Evolutionary conservation across 1,284 basidiomycete species (phyloP).

Genomic region (Kwoniella shivajii): DNA sequence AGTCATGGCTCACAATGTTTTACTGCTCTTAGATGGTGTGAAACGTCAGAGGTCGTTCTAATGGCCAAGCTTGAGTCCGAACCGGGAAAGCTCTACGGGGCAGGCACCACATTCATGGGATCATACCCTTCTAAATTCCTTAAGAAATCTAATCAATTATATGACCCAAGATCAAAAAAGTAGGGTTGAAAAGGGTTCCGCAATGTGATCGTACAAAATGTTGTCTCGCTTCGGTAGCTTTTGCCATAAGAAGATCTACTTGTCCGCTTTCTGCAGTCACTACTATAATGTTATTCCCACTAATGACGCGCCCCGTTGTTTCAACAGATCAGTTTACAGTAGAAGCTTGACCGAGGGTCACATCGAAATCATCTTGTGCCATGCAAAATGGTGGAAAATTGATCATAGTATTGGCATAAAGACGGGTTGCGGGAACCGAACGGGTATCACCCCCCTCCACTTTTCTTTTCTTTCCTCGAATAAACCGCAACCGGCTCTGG

Average conservation of each 20-base stretch:
- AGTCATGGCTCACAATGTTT: too few species aligned
- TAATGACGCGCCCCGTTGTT: neutral
- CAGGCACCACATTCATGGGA: neutral
- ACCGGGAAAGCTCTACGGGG: constrained; percentile 2
- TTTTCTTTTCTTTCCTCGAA: too few species aligned
- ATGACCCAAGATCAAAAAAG: too few species aligned
- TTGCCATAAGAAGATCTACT: too few species aligned
- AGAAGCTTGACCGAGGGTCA: neutral
- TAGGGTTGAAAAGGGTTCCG: too few species aligned
- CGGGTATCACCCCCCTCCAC: neutral
- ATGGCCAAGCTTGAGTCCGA: neutral
- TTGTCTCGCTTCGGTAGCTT: constrained; percentile 5
- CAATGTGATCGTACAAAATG: too few species aligned
- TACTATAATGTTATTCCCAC: too few species aligned
- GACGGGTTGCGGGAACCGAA: neutral
- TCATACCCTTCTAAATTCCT: neutral
- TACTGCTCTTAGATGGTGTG: neutral
- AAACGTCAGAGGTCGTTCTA: neutral
- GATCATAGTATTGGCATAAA: neutral
- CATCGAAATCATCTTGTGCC: too few species aligned
- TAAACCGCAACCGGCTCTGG: neutral
- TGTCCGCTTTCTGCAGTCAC: too few species aligned
- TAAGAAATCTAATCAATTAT: neutral
- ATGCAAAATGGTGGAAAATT: too few species aligned
- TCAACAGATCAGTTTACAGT: neutral